These are phyloP conservation scores for Amanita polypyramis DNA, from an alignment of 768 basidiomycete genomes.

Conservation along the genomic window DNA sequence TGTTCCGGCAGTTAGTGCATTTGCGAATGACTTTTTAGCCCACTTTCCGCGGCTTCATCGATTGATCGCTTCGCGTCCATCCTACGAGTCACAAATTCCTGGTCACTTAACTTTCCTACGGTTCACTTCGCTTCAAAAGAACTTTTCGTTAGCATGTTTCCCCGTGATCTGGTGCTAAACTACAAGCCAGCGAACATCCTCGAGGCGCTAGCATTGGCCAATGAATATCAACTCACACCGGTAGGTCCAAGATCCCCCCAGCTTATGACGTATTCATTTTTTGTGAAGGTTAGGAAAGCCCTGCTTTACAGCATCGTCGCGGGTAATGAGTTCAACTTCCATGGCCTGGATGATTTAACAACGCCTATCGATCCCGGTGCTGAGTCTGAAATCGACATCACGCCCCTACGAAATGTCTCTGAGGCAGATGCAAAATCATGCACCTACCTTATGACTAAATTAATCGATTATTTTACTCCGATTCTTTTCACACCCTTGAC, in stretches of 20 bases:
- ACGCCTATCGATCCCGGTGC: conserved; percentile 4
- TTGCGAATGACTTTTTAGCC: conserved; percentile 23
- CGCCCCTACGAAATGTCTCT: background rate
- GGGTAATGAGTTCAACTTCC: conserved; percentile 42
- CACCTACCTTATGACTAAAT: conserved; percentile 34
- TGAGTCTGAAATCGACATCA: conserved; percentile 8
- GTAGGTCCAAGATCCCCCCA: conserved; percentile 26
- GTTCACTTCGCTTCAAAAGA: conserved; percentile 36
- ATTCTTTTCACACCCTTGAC: conserved; percentile 61
- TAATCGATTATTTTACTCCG: conserved; percentile 64
- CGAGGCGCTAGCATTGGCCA: conserved; percentile 44
- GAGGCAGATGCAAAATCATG: background rate
- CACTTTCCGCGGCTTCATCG: conserved; percentile 30
- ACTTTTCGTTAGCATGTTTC: conserved; percentile 36
- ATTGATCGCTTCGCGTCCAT: conserved; percentile 41
- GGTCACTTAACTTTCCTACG: conserved; percentile 45
- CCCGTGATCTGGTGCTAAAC: conserved; percentile 35
- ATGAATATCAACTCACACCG: conserved; percentile 32
- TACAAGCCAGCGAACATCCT: conserved; percentile 32
- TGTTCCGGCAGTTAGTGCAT: background rate
- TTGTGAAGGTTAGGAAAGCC: conserved; percentile 43
- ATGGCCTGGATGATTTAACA: conserved; percentile 15
- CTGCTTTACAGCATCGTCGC: conserved; percentile 57
- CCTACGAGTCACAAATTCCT: conserved; percentile 45
- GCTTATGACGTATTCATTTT: background rate